A percentile compares a stretch with the other conserved stretches of the same genome.
These are phyloP conservation scores for Globisporangium nunn DNA, from an alignment of 352 stramenopile species.

Conservation along the genomic window DNA sequence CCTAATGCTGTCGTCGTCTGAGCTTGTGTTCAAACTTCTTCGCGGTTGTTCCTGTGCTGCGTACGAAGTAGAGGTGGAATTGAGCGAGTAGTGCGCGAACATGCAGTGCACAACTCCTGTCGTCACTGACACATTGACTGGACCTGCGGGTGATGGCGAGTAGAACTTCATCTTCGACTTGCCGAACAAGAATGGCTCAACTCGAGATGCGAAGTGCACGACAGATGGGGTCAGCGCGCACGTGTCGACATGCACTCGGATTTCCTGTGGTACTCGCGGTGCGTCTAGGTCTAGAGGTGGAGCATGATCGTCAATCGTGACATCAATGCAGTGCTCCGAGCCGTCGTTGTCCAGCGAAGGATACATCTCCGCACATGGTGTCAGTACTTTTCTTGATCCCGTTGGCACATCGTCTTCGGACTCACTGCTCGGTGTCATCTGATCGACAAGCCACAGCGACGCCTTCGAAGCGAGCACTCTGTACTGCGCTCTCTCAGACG, in stretches of 20 bases:
- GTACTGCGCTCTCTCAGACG: constrained; percentile 46
- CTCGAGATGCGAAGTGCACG: constrained; percentile 34
- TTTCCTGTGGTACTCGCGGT: constrained; percentile 21
- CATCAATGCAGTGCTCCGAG: constrained; percentile 23
- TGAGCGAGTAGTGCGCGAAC: constrained; percentile 34
- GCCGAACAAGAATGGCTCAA: constrained; percentile 41
- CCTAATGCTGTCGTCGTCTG: constrained; percentile 1
- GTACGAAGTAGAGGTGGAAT: constrained; percentile 1
- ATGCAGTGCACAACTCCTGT: constrained; percentile 55
- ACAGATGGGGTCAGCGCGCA: constrained; percentile 48
- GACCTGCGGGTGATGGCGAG: constrained; percentile 15
- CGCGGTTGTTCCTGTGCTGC: background rate
- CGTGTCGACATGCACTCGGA: constrained; percentile 53
- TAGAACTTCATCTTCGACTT: constrained; percentile 31
- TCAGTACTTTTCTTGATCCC: constrained; percentile 15
- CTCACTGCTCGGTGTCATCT: constrained; percentile 2
- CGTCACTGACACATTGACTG: constrained; percentile 51
- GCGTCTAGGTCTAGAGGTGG: constrained; percentile 5
- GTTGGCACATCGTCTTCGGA: background rate
- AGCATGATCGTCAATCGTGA: constrained; percentile 37
- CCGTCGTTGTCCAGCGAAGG: constrained; percentile 4
- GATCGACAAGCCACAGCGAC: constrained; percentile 43
- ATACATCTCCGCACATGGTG: constrained; percentile 31
- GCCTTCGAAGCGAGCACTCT: constrained; percentile 29
- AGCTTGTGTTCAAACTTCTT: background rate